These are phyloP conservation scores for Alternaria solani DNA, from an alignment of 2,329 filamentous ascomycete species.

Conservation along the genomic window DNA sequence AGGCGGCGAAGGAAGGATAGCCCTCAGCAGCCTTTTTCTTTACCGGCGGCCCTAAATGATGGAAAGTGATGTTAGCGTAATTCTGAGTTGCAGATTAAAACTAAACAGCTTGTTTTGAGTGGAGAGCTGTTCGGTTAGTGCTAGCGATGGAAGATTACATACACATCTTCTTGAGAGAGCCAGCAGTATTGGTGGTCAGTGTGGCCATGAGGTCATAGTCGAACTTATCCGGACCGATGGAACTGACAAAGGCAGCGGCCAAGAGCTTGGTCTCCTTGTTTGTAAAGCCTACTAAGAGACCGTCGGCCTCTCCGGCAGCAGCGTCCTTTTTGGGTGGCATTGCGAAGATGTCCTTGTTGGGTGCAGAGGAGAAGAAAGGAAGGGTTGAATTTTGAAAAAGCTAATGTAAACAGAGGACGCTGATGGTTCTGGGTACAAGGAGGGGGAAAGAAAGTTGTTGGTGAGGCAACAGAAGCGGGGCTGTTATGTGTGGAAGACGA, in stretches of 20 bases:
- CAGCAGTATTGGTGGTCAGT: slow-evolving; percentile 40
- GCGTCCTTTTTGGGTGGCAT: slow-evolving; percentile 42
- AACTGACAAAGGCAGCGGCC: slow-evolving; percentile 43
- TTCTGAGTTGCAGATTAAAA: not conserved
- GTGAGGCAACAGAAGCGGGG: slow-evolving; percentile 4
- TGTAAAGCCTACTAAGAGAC: slow-evolving; percentile 31
- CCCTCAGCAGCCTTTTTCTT: slow-evolving; percentile 42
- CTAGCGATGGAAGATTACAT: not conserved
- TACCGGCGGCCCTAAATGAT: slow-evolving; percentile 26
- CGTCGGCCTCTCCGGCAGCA: slow-evolving; percentile 2
- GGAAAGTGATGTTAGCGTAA: not conserved
- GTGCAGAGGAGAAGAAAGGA: not conserved
- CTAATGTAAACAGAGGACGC: not conserved
- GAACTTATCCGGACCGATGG: slow-evolving; percentile 40
- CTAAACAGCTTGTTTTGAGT: not conserved
- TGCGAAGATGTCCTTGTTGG: not conserved
- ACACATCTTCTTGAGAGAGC: slow-evolving; percentile 46
- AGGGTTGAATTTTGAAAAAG: not conserved
- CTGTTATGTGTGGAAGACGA: slow-evolving; percentile 2
- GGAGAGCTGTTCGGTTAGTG: not conserved
- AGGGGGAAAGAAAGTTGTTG: not conserved
- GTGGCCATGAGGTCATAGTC: slow-evolving; percentile 41
- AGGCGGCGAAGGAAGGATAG: slow-evolving; percentile 34
- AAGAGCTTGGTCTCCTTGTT: slow-evolving; percentile 39
- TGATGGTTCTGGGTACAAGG: not conserved